Evolutionary conservation across 371 early-diverging fungal species (phyloP), one percentile per base, ranked within the genome.

Genomic region (Rhizopus microsporus): DNA sequence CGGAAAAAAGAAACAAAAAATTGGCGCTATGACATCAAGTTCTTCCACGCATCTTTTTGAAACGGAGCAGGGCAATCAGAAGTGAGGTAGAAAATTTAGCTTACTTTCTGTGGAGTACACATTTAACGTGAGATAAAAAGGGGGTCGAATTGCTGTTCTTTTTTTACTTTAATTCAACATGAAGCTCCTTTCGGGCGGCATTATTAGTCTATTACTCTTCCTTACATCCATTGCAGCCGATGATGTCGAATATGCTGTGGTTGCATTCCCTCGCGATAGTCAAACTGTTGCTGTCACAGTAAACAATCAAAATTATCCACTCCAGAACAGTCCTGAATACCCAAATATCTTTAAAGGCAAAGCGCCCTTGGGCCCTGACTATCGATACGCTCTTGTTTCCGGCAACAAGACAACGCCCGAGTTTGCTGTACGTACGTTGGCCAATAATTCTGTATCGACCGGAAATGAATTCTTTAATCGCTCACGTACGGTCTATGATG

Each of bases 391-490:
- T 16, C 34, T 65, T 12, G 46, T 60, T 0, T 46, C 55, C 30
- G 44, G 45, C 6, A 23, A 30, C 8, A 56, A 55, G 17, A 42
- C 56, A 30, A 51, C 23, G 9, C 37, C 50, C 7, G 76, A 75
- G 47, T n/a, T 62, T 8, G 61, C 63, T 1, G 46, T 48, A 5
- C 75, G 80, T 33, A 62, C 67, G 29, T 56, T 80, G 23, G 62
- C 72, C 7, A 13, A 43, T 33, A 37, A 55, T 7, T 71, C 70
- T 3, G 67, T 66, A 4, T 50, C 67, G 10, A 82, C 83, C 5
- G 77, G 79, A 23, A 80, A 80, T 48, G 83, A 82, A 40, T 80
- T 78, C 47, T 82, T 77, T 49, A 71, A 63, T 44, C 68, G 81
- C 9, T 62, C 71, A 4, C 65, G 62, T 31, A 72, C 80, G 6